A percentile compares a stretch with the other conserved stretches of the same genome.
These are phyloP conservation scores for Lecanosticta acicola DNA, from an alignment of 2,329 filamentous ascomycete genomes.

Conservation along the genomic window DNA sequence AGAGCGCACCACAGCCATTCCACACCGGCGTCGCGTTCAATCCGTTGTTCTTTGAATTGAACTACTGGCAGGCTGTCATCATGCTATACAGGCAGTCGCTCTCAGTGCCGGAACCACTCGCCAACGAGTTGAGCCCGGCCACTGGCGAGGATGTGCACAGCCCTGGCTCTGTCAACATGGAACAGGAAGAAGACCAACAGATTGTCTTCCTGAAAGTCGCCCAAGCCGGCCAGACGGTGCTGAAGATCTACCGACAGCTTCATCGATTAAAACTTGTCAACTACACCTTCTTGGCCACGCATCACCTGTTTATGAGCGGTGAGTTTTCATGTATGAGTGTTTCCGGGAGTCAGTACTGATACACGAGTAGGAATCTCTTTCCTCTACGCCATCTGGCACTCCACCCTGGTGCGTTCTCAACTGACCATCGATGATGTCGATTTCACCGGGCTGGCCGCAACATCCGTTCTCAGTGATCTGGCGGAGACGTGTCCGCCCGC, in stretches of 20 bases:
- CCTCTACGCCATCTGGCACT: conserved; percentile 96
- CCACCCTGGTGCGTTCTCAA: conserved; percentile 75
- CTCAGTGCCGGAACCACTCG: conserved; percentile 79
- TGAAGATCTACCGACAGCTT: conserved; percentile 83
- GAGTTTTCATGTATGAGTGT: conserved; percentile 32
- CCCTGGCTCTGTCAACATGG: conserved; percentile 49
- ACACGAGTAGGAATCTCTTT: conserved; percentile 65
- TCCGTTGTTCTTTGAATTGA: conserved; percentile 83
- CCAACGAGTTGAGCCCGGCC: conserved; percentile 63
- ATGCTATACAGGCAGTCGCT: conserved; percentile 82
- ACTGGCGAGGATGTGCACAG: conserved; percentile 53
- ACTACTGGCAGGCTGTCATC: conserved; percentile 96
- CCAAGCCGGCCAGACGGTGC: conserved; percentile 86
- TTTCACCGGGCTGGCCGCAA: conserved; percentile 88
- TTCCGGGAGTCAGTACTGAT: conserved; percentile 6
- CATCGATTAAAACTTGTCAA: conserved; percentile 86
- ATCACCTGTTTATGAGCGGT: conserved; percentile 95
- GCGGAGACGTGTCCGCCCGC: conserved; percentile 93
- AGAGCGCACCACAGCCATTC: conserved; percentile 66
- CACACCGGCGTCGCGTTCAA: conserved; percentile 87
- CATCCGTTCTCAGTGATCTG: conserved; percentile 83
- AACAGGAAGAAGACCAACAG: conserved; percentile 76
- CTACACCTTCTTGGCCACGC: conserved; percentile 91
- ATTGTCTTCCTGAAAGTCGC: conserved; percentile 90
- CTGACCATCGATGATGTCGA: conserved; percentile 95